Percentiles rank a stretch among this genome's conserved stretches.
These are phyloP conservation scores for Yamadazyma friedrichii DNA, from an alignment of 1,139 yeast species.

Conservation along the genomic window DNA sequence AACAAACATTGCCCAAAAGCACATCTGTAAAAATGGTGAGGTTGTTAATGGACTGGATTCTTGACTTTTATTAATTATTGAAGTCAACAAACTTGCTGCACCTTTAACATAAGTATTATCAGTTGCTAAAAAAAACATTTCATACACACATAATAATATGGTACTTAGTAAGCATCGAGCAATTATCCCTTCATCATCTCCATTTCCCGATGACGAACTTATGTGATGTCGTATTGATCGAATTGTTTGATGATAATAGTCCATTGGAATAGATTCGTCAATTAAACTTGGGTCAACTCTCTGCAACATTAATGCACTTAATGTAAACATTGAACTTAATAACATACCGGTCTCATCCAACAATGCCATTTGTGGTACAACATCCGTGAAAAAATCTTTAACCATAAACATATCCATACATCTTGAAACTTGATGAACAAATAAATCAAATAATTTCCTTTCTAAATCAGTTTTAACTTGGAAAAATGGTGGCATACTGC, in stretches of 20 bases:
- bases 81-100: conserved; percentile 31
- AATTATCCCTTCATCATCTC: conserved; percentile 26
- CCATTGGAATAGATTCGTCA: conserved; percentile 32
- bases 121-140: conserved; percentile 36
- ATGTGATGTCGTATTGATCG: conserved; percentile 26
- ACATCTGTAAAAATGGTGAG: conserved; percentile 32
- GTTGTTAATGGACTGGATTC: conserved; percentile 18
- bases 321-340: conserved; percentile 33
- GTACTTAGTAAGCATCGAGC: conserved; percentile 39
- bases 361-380: conserved; percentile 37
- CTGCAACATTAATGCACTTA: conserved; percentile 34
- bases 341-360: conserved; percentile 39
- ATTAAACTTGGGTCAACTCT: conserved; percentile 26
- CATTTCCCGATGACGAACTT: conserved; percentile 24
- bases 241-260: conserved; percentile 38
- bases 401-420: conserved; percentile 34
- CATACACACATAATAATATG: conserved; percentile 37
- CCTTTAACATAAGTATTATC: conserved; percentile 38
- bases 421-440: conserved; percentile 27
- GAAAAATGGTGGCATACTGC: conserved; percentile 10
- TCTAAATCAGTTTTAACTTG: conserved; percentile 26
- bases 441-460: conserved; percentile 31
- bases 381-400: conserved; percentile 27
- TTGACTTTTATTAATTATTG: conserved; percentile 24
- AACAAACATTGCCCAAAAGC: conserved; percentile 37